Evolutionary conservation across 768 basidiomycete species (phyloP).

Genomic region (Boletellus emodensis): DNA sequence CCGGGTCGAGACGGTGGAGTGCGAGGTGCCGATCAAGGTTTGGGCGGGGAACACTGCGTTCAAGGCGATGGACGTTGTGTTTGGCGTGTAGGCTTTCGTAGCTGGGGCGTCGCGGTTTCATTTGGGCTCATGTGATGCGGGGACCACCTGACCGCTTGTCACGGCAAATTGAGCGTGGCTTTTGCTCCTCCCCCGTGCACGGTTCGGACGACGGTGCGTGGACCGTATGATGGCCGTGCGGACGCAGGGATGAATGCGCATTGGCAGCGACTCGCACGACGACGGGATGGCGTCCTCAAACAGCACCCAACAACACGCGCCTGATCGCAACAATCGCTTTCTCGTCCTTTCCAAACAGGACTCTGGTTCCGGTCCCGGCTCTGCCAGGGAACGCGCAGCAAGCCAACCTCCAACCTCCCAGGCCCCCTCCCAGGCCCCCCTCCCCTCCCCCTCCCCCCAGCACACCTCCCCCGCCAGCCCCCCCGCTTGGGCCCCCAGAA

Average conservation of each 20-base stretch:
- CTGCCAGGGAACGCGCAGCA: constrained; percentile 59
- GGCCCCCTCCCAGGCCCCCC: neutral
- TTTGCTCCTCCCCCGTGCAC: too few species aligned
- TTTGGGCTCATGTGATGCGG: too few species aligned
- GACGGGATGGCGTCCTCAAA: constrained; percentile 15
- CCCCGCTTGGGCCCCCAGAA: constrained; percentile 42
- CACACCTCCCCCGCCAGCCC: neutral
- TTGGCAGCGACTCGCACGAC: too few species aligned
- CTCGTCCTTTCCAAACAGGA: constrained; percentile 33
- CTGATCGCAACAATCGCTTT: constrained; percentile 60
- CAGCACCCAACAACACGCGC: constrained; percentile 27
- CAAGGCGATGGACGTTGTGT: constrained; percentile 72
- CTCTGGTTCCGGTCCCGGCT: constrained; percentile 16
- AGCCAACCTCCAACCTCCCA: constrained; percentile 50
- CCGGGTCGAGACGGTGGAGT: constrained; percentile 84
- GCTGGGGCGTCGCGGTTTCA: too few species aligned
- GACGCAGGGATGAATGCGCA: too few species aligned
- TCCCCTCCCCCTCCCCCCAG: neutral
- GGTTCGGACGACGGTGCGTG: too few species aligned
- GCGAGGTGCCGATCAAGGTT: constrained; percentile 84
- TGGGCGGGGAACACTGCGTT: constrained; percentile 90
- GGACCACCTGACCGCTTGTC: too few species aligned
- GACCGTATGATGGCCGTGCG: too few species aligned
- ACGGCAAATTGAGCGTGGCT: too few species aligned
- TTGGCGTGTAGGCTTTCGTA: constrained; percentile 67